Conservation (phyloP, 2,329 filamentous ascomycete species). For the Colletotrichum siamense region DNA sequence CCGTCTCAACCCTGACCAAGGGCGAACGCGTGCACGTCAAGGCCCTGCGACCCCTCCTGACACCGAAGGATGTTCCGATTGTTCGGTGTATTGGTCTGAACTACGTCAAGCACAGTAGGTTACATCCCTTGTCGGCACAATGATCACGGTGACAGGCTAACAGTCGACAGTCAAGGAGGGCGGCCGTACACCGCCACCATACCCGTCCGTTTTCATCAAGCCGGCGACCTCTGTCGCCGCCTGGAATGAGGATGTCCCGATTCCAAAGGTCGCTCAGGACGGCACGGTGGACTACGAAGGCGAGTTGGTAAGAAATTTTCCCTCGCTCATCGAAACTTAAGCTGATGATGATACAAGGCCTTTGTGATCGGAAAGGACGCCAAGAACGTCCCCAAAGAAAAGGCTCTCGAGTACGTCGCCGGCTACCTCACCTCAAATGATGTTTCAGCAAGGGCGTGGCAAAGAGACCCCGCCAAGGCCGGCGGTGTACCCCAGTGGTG, state of each 20-base stretch:
- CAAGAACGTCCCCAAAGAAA: constrained; percentile 51
- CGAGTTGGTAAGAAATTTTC: constrained; percentile 39
- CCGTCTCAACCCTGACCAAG: constrained; percentile 26
- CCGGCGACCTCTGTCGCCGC: constrained; percentile 43
- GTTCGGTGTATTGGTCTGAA: constrained; percentile 41
- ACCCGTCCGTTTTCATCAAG: constrained; percentile 58
- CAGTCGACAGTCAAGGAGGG: constrained; percentile 51
- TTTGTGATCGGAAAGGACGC: constrained; percentile 60
- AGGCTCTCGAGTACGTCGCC: constrained; percentile 52
- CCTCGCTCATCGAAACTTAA: rapidly evolving
- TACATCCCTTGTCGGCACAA: neutral
- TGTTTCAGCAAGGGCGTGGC: constrained; percentile 57
- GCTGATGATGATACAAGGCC: constrained; percentile 26
- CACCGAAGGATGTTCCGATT: constrained; percentile 37
- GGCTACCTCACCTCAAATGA: constrained; percentile 56
- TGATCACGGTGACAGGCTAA: neutral
- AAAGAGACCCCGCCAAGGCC: constrained; percentile 53
- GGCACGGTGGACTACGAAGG: constrained; percentile 55
- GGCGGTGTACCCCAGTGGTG: constrained; percentile 55
- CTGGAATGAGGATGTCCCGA: constrained; percentile 41
- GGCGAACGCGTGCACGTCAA: constrained; percentile 36
- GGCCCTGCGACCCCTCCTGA: constrained; percentile 32
- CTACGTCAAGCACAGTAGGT: constrained; percentile 40
- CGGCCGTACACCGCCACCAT: constrained; percentile 54
- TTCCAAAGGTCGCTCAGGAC: constrained; percentile 53